Conservation (phyloP, 1,284 basidiomycete species). For the Rhodotorula mucilaginosa region DNA sequence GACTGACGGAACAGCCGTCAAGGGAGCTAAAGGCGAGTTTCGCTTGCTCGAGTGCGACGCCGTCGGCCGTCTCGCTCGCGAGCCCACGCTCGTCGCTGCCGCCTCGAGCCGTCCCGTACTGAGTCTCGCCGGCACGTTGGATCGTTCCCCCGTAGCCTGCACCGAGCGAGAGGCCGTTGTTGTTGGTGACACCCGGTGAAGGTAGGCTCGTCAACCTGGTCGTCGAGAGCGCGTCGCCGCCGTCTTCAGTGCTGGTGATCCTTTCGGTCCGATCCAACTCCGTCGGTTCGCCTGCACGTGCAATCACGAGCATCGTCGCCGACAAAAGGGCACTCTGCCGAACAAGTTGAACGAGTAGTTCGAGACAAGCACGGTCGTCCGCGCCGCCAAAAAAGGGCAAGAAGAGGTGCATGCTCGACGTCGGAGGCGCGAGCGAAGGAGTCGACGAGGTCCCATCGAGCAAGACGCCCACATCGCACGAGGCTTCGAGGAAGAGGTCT, state of each 20-base stretch:
- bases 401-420: constrained; percentile 61
- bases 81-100: constrained; percentile 5
- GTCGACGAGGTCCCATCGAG: constrained; percentile 60
- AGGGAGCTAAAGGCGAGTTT: constrained; percentile 18
- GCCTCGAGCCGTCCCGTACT: constrained; percentile 53
- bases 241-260: constrained; percentile 40
- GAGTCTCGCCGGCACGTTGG: constrained; percentile 52
- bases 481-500: constrained; percentile 32
- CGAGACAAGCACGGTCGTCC: constrained; percentile 79
- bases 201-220: background rate
- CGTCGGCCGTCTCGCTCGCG: constrained; percentile 63
- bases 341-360: constrained; percentile 75
- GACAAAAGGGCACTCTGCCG: constrained; percentile 54
- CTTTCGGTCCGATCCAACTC: constrained; percentile 29
- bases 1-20: constrained; percentile 20
- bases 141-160: constrained; percentile 17
- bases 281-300: constrained; percentile 38
- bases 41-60: constrained; percentile 51
- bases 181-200: background rate
- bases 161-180: background rate
- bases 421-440: background rate
- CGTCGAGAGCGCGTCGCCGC: background rate
- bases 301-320: constrained; percentile 68
- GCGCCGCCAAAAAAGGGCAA: constrained; percentile 88
- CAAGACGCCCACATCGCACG: constrained; percentile 65